Evolutionary conservation across 176 grass and related monocot species (phyloP).

Genomic region (Elaeis guineensis): DNA sequence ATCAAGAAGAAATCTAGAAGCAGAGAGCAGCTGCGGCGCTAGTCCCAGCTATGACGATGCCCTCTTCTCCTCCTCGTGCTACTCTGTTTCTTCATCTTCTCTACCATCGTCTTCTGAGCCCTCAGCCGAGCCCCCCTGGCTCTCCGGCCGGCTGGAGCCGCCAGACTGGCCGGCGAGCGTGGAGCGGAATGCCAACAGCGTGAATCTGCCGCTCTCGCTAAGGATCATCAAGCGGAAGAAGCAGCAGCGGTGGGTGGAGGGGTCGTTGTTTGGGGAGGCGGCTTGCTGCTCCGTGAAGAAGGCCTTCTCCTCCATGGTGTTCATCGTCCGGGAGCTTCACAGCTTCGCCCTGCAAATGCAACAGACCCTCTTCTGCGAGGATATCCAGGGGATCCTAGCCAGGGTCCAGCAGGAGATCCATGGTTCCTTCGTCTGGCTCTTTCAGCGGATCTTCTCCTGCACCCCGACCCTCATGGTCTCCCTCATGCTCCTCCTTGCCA

Average conservation of each 20-base stretch:
- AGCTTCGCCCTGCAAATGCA: background rate
- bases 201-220: constrained; percentile 3
- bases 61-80: no score
- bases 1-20: background rate
- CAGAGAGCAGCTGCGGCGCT: background rate
- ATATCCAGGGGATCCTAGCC: constrained; percentile 5
- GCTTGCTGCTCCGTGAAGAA: constrained; percentile 9
- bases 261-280: background rate
- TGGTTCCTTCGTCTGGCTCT: constrained; percentile 7
- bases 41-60: no score
- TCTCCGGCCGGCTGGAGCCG: background rate
- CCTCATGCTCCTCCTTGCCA: constrained; percentile 13
- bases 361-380: background rate
- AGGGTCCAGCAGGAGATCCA: constrained; percentile 5
- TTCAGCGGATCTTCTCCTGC: constrained; percentile 11
- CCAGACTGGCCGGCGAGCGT: constrained; percentile 2
- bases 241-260: constrained; percentile 3
- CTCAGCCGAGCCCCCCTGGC: background rate
- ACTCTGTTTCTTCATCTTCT: background rate
- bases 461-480: constrained; percentile 15
- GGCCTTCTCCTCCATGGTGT: constrained; percentile 15
- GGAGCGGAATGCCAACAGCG: constrained; percentile 5
- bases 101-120: background rate
- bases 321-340: constrained; percentile 10
- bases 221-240: constrained; percentile 11